These are phyloP conservation scores for Acanthamoeba culbertsoni DNA, from an alignment of 208 protist genomes.

Conservation along the genomic window DNA sequence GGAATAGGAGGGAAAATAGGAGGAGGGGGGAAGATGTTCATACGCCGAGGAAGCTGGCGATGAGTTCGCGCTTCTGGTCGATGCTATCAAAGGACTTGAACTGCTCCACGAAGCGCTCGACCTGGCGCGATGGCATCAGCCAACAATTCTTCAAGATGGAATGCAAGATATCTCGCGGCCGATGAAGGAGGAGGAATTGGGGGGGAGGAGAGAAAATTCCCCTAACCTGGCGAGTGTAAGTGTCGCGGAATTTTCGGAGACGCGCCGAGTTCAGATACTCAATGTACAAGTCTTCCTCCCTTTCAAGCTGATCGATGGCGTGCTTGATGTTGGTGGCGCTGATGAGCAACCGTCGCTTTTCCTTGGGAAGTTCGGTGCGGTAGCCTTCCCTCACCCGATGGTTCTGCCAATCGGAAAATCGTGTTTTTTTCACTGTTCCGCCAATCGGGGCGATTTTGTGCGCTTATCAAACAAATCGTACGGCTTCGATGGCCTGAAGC, in stretches of 20 bases:
- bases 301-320: background rate
- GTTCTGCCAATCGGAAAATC: no score
- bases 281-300: conserved; percentile 15
- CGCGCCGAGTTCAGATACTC: conserved; percentile 2
- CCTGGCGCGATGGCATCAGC: background rate
- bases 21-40: background rate
- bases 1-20: background rate
- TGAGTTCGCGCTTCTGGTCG: conserved; percentile 23
- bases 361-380: background rate
- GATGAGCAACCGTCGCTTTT: background rate
- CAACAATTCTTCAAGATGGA: no score
- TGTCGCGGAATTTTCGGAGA: background rate
- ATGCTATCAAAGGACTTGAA: conserved; percentile 39
- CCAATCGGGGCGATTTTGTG: no score
- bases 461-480: no score
- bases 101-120: conserved; percentile 9
- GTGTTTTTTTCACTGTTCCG: no score
- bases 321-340: conserved; percentile 27
- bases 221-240: background rate
- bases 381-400: background rate
- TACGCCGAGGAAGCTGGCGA: conserved; percentile 28
- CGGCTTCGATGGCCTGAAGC: background rate
- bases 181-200: no score
- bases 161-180: no score
- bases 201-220: background rate